Base-by-base conservation (phyloP, 2,329 filamentous ascomycete species). In the Talaromyces sp. region DNA sequence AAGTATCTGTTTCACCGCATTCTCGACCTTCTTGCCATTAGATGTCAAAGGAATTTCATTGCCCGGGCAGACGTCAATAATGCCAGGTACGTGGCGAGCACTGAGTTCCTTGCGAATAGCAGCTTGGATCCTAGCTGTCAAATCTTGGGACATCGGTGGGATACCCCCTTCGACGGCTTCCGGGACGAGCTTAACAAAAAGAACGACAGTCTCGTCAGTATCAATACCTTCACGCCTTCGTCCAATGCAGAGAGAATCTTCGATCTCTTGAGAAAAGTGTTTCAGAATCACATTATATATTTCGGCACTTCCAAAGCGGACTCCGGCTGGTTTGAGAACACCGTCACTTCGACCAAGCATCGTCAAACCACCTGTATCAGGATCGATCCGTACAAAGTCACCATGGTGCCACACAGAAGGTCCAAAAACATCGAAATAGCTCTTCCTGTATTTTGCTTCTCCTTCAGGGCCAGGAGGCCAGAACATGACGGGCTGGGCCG, bases 11-110 rank as follows among this genome's bases (percentile, higher is more conserved):
- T 98, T 98, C 5, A 98, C 94, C 0, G 92, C 92, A 58, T 96
- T 93, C 77, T 99, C 94, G 67, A 99, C 92, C 88, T 98, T 99
- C 83, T 99, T 99, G 62, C 94, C 94, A 73, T 99, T 99, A 2
- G 89, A 89, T 17, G 95, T 98, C 70, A 93, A 89, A 0, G 94
- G 95, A 19, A 99, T 95, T 43, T 94, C 93, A 54, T 66, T 66
- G 5, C 64, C 64, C 0, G 89, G 88, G 68, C 91, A 93, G 75
- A 91, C 88, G 69, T 93, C 91, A 19, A 98, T 83, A 0, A 97
- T 81, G 0, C 88, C 90, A 0, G 94, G 94, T 0, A 98, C 93
- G 80, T 99, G 95, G 62, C 95, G 85, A 4, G 92, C 91, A 71
- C 92, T 97, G 67, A 98, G 80, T 76, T 96, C 92, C 68, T 83